Percentiles rank a stretch among this genome's conserved stretches.
These are phyloP conservation scores for Barbatosphaeria neglecta DNA, from an alignment of 495 filamentous ascomycete species.

Conservation along the genomic window DNA sequence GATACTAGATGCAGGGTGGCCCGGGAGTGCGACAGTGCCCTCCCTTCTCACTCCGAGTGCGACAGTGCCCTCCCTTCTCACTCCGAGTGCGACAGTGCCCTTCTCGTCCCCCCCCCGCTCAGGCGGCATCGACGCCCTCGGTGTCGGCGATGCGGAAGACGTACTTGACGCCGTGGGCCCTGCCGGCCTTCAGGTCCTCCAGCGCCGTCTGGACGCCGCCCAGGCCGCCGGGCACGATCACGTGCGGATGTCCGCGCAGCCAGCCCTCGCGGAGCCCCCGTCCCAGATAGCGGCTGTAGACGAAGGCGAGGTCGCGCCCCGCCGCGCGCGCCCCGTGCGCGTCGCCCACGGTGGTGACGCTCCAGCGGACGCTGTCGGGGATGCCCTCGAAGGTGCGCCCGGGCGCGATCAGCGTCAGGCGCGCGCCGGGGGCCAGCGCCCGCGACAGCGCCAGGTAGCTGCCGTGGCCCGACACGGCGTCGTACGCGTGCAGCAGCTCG, in stretches of 20 bases:
- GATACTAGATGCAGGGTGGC: no score
- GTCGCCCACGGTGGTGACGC: conserved; percentile 26
- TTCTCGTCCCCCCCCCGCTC: no score
- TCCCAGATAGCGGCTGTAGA: conserved; percentile 36
- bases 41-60: no score
- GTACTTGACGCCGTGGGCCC: conserved; percentile 57
- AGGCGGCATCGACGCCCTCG: conserved; percentile 16
- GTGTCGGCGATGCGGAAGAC: conserved; percentile 58
- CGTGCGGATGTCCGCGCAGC: conserved; percentile 49
- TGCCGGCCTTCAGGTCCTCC: conserved; percentile 46
- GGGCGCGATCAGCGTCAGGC: conserved; percentile 43
- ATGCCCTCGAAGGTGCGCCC: conserved; percentile 14
- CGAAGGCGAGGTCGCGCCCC: conserved; percentile 37
- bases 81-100: no score
- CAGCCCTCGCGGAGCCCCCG: conserved; percentile 22
- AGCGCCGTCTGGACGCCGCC: conserved; percentile 45
- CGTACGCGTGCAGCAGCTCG: conserved; percentile 31
- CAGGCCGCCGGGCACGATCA: conserved; percentile 50
- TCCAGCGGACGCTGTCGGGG: conserved; percentile 16
- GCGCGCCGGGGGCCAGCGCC: conserved; percentile 29
- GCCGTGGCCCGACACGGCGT: conserved; percentile 41
- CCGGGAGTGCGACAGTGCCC: no score
- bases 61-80: no score
- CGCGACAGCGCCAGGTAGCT: conserved; percentile 12
- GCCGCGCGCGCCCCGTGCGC: conserved; percentile 23